Base-by-base conservation (phyloP, 768 basidiomycete species). In the Boletus subcaerulescens region DNA sequence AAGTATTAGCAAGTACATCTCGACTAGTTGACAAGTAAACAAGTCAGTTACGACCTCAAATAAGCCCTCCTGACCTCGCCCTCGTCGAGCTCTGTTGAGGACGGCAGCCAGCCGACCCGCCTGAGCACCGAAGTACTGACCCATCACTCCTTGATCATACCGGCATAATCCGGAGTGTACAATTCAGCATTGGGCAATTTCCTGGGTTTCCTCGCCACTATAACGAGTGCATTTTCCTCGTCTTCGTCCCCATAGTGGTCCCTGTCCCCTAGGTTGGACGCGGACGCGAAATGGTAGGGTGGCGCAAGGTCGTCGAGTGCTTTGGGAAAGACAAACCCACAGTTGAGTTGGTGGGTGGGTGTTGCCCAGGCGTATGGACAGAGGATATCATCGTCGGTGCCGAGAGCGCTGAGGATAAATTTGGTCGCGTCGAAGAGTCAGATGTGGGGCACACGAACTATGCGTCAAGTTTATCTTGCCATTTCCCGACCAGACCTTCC, bases 61-160 rank as follows among this genome's bases (percentile, higher is more conserved):
- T 24, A 24, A 24, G 24, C 24, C 24, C 24, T 17, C 33, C 20
- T 41, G 15, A 8, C 6, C 24, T 24, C 24, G 24, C 24, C 24
- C 20, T 45, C 46, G 4, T 43, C 56, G 5, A 50, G 45, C 3
- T 43, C 68, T 20, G 63, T 97, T 97, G 59, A 98, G 71, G 12
- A 90, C 71, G 0, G 84, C 91, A 2, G 94, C 95, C 22, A 96
- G 83, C 22, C 95, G 78, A 31, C 93, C 95, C 0, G 75, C 93
- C 74, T 88, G 88, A 0, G 90, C 93, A 3, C 98, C 61, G 33
- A 93, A 0, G 90, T 93, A 3, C 98, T 61, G 33, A 93, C 71
- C 79, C 86, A 84, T 55, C 81, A 72, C 22, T 83, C 71, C 56
- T 75, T 76, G 60, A 98, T 84, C 38, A 73, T 72, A 1, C 89